Conservation (phyloP, 495 filamentous ascomycete genomes). For the Extremus antarcticus region DNA sequence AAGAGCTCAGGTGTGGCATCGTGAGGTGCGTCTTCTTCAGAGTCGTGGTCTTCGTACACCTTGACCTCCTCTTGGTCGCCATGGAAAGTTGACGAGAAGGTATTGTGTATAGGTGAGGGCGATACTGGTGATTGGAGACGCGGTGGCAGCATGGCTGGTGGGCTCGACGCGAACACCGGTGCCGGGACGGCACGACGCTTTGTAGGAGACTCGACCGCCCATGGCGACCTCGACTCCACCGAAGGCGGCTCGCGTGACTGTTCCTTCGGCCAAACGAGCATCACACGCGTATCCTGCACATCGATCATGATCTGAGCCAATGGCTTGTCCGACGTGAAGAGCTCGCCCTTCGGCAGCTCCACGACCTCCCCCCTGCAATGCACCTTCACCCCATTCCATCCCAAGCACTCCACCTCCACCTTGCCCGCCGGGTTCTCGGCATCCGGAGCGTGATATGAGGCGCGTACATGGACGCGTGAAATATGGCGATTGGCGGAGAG, state of each 20-base stretch:
- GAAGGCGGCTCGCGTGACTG: slow-evolving; percentile 50
- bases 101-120: slow-evolving; percentile 45
- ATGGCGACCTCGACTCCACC: slow-evolving; percentile 55
- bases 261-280: slow-evolving; percentile 72
- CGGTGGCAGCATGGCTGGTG: slow-evolving; percentile 45
- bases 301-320: slow-evolving; percentile 89
- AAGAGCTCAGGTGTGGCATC: slow-evolving; percentile 8
- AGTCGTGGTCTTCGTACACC: slow-evolving; percentile 48
- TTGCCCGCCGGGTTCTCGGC: slow-evolving; percentile 40
- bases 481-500: slow-evolving; percentile 83
- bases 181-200: slow-evolving; percentile 34
- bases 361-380: slow-evolving; percentile 84
- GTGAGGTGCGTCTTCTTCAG: slow-evolving; percentile 26
- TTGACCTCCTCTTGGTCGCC: slow-evolving; percentile 40
- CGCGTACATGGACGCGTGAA: slow-evolving; percentile 85
- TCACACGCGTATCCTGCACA: slow-evolving; percentile 81
- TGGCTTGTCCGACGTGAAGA: slow-evolving; percentile 83
- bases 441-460: slow-evolving; percentile 62
- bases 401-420: slow-evolving; percentile 78
- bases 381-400: slow-evolving; percentile 91
- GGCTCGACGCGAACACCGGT: slow-evolving; percentile 45
- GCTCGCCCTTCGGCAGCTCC: slow-evolving; percentile 77
- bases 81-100: slow-evolving; percentile 37
- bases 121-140: slow-evolving; percentile 62
- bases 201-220: slow-evolving; percentile 42